Conservation (phyloP, 805 yeast genomes). For the Saccharomycopsis fibuligera region DNA sequence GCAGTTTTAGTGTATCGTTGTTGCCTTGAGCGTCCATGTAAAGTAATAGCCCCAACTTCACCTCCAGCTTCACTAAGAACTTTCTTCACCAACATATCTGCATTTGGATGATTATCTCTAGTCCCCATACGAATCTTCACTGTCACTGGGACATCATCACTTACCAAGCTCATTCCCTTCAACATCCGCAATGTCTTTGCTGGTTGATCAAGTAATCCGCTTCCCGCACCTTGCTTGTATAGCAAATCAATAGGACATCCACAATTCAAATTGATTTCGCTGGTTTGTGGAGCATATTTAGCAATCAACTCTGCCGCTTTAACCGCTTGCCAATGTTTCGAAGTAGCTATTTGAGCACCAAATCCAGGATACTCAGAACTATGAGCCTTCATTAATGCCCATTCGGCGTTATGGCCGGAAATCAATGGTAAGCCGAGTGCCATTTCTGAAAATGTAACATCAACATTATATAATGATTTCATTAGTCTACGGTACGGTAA, state of each 20-base stretch:
- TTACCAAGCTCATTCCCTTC: slow-evolving; percentile 80
- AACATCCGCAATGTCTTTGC: slow-evolving; percentile 71
- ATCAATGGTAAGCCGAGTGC: slow-evolving; percentile 79
- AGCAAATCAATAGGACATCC: slow-evolving; percentile 97
- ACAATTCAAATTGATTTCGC: slow-evolving; percentile 85
- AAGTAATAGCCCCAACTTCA: slow-evolving; percentile 82
- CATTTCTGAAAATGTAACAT: slow-evolving; percentile 93
- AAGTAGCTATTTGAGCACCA: slow-evolving; percentile 89
- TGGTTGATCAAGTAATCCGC: slow-evolving; percentile 87
- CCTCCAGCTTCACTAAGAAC: slow-evolving; percentile 40
- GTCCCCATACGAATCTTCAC: slow-evolving; percentile 92
- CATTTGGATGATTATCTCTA: slow-evolving; percentile 78
- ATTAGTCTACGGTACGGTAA: slow-evolving; percentile 90
- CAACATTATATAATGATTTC: slow-evolving; percentile 79
- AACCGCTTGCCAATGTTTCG: slow-evolving; percentile 89
- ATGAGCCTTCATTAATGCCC: slow-evolving; percentile 96
- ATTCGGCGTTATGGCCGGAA: slow-evolving; percentile 88
- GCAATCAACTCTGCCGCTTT: slow-evolving; percentile 82
- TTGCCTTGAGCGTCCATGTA: slow-evolving; percentile 95
- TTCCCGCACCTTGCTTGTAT: slow-evolving; percentile 93
- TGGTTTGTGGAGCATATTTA: slow-evolving; percentile 50
- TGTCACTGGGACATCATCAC: slow-evolving; percentile 89
- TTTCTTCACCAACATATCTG: slow-evolving; percentile 66
- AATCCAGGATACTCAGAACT: slow-evolving; percentile 74
- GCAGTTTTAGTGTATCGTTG: slow-evolving; percentile 90